A percentile compares a stretch with the other conserved stretches of the same genome.
phyloP scores from a whole-genome alignment of 2,329 filamentous ascomycete species.

The Macrophomina tecta region DNA sequence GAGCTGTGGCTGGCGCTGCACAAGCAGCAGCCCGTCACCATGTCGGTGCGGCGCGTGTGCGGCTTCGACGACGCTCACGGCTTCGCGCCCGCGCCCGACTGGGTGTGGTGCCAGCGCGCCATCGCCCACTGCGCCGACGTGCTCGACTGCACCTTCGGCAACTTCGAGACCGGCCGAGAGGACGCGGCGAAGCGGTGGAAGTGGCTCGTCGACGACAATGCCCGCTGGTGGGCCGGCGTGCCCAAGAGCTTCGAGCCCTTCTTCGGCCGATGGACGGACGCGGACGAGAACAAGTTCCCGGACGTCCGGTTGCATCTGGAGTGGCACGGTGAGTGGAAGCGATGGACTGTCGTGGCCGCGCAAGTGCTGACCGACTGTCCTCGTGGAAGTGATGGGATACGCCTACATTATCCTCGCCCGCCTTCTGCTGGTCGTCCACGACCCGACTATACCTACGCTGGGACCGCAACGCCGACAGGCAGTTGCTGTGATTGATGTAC shows the following conservation, averaged over 20 bases:
- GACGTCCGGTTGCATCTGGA: conserved; percentile 44
- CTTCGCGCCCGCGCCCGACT: conserved; percentile 12
- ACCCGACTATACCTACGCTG: conserved; percentile 45
- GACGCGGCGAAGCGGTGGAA: conserved; percentile 33
- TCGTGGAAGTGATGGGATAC: conserved; percentile 28
- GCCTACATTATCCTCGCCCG: conserved; percentile 44
- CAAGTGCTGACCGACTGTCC: neutral
- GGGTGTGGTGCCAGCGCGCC: conserved; percentile 20
- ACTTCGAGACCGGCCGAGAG: neutral
- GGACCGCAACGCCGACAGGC: conserved; percentile 42
- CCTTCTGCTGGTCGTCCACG: conserved; percentile 43
- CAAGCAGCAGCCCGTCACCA: conserved; percentile 30
- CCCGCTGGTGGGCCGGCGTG: conserved; percentile 39
- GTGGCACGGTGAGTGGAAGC: conserved; percentile 35
- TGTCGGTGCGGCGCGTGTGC: conserved; percentile 8
- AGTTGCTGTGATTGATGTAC: conserved; percentile 39
- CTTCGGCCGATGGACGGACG: neutral
- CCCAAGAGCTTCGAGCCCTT: conserved; percentile 45
- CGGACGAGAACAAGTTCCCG: conserved; percentile 33
- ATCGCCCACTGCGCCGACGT: conserved; percentile 23
- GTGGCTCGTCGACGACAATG: conserved; percentile 44
- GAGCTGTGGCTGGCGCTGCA: conserved; percentile 41
- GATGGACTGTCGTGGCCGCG: too few species aligned
- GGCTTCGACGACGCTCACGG: neutral
- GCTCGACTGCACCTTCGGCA: neutral